Conservation (phyloP, 2,329 filamentous ascomycete species). For the Passalora sequoiae region DNA sequence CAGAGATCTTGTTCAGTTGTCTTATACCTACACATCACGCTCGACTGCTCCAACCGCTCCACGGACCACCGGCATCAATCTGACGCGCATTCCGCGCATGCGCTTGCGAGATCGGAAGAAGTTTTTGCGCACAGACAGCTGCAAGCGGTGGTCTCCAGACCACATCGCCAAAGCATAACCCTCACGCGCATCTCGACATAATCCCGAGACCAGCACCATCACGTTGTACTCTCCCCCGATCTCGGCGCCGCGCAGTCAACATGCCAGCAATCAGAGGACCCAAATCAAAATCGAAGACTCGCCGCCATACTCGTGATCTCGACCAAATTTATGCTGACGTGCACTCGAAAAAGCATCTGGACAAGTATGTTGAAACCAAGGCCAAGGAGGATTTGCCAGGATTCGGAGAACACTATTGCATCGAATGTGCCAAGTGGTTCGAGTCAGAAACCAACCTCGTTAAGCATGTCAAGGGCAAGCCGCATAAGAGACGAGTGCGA, state of each 20-base stretch:
- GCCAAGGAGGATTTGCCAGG: conserved; percentile 81
- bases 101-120: conserved; percentile 1
- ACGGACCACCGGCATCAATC: too few species aligned
- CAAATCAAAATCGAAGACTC: conserved; percentile 47
- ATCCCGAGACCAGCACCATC: conserved; percentile 1
- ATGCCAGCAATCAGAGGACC: conserved; percentile 50
- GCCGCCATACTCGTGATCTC: conserved; percentile 63
- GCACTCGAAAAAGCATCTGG: conserved; percentile 69
- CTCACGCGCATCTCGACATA: not conserved
- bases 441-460: conserved; percentile 73
- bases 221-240: conserved; percentile 6
- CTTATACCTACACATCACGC: too few species aligned
- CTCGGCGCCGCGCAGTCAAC: conserved; percentile 18
- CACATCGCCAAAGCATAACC: conserved; percentile 3
- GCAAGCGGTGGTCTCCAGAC: conserved; percentile 7
- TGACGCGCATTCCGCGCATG: not conserved
- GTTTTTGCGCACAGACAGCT: not conserved
- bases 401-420: conserved; percentile 79
- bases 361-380: conserved; percentile 72
- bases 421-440: conserved; percentile 94
- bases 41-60: too few species aligned
- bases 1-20: too few species aligned
- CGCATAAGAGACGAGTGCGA: conserved; percentile 87
- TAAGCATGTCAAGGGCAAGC: conserved; percentile 78
- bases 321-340: conserved; percentile 89